phyloP scores from a whole-genome alignment of 108 stramenopile genomes.

The Pseudonitzschia pungens region DNA sequence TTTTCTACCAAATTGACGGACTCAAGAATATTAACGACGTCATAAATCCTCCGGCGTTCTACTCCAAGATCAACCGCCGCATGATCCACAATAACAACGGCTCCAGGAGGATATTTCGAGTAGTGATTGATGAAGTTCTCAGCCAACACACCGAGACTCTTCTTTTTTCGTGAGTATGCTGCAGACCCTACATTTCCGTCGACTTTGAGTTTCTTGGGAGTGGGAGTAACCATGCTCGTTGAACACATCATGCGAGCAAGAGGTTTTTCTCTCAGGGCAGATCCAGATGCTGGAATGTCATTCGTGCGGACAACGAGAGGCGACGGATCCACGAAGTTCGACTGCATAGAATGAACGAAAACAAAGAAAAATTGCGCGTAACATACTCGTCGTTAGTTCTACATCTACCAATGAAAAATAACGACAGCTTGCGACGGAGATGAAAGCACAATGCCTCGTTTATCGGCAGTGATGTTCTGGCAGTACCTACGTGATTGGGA shows the following conservation, averaged over 20 bases:
- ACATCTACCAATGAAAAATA: too few species aligned
- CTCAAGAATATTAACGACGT: constrained; percentile 95
- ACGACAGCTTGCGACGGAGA: too few species aligned
- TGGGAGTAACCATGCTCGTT: constrained; percentile 41
- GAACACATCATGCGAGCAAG: constrained; percentile 6
- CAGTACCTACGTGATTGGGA: constrained; percentile 1
- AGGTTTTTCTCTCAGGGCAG: not conserved
- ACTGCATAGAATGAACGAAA: not conserved
- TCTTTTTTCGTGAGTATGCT: constrained; percentile 70
- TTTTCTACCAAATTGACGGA: constrained; percentile 71
- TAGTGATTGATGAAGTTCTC: constrained; percentile 65
- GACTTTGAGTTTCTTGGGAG: constrained; percentile 38
- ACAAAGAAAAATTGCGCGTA: not conserved
- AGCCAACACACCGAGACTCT: constrained; percentile 75
- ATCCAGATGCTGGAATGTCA: constrained; percentile 2
- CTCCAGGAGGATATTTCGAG: constrained; percentile 24
- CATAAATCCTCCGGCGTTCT: constrained; percentile 91
- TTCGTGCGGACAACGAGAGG: constrained; percentile 5
- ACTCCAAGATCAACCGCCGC: constrained; percentile 81
- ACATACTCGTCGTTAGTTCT: too few species aligned
- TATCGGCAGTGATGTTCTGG: too few species aligned
- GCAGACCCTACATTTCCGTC: constrained; percentile 8
- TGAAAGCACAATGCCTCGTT: too few species aligned
- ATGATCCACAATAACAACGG: constrained; percentile 52
- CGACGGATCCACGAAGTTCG: constrained; percentile 12